phyloP scores from a whole-genome alignment of 108 stramenopile genomes.

The Pseudonitzschia multistriata region DNA sequence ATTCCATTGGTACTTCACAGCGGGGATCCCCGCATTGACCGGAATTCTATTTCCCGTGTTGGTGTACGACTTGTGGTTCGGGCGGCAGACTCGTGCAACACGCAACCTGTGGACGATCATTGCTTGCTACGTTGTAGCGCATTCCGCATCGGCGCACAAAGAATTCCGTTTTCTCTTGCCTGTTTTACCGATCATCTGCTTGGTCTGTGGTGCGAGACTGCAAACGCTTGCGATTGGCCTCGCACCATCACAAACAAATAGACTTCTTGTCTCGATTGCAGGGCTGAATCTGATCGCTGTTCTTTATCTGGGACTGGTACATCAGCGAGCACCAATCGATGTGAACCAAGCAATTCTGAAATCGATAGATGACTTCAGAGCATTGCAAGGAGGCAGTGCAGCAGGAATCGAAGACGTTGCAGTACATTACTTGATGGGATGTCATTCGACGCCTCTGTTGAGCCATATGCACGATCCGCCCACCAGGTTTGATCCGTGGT shows the following conservation, averaged over 20 bases:
- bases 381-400: too few species aligned
- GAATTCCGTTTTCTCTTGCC: conserved; percentile 95
- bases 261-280: conserved; percentile 6
- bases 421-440: conserved; percentile 78
- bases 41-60: conserved; percentile 65
- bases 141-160: conserved; percentile 91
- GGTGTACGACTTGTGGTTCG: conserved; percentile 32
- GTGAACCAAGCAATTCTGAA: conserved; percentile 58
- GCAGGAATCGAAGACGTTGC: conserved; percentile 27
- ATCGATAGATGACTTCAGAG: too few species aligned
- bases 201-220: conserved; percentile 58
- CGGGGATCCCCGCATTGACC: conserved; percentile 72
- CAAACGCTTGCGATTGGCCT: background rate
- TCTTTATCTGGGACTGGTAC: conserved; percentile 60
- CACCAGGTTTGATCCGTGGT: conserved; percentile 45
- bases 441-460: conserved; percentile 81
- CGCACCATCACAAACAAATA: background rate
- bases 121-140: conserved; percentile 50
- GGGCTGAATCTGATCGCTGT: conserved; percentile 43
- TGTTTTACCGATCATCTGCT: conserved; percentile 79
- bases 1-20: conserved; percentile 78
- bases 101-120: conserved; percentile 53
- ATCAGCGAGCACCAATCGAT: conserved; percentile 75
- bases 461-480: conserved; percentile 70
- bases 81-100: conserved; percentile 14